phyloP scores from a whole-genome alignment of 306 rosid genomes.

The Cyamopsis tetragonoloba region DNA sequence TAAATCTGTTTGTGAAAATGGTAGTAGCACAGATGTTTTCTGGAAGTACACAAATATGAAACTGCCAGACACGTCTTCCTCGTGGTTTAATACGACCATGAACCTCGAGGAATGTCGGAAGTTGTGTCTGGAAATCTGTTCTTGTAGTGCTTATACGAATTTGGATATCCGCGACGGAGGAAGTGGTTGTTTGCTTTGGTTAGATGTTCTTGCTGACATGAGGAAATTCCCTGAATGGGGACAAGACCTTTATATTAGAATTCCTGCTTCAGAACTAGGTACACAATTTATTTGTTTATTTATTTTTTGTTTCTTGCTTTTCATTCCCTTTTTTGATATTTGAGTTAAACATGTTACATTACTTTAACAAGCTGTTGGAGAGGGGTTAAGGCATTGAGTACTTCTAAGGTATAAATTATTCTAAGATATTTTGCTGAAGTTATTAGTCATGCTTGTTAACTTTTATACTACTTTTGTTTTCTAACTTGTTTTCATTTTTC shows the following conservation, averaged over 20 bases:
- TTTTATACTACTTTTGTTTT: too few relatives aligned
- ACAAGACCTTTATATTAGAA: conserved; percentile 2
- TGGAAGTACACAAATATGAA: neutral
- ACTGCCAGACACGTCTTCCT: conserved; percentile 29
- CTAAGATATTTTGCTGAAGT: too few relatives aligned
- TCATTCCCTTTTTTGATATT: too few relatives aligned
- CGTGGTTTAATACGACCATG: conserved; percentile 2
- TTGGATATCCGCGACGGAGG: neutral
- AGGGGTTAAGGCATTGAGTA: too few relatives aligned
- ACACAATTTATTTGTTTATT: neutral
- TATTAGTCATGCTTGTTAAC: too few relatives aligned
- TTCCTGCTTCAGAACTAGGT: conserved; percentile 1
- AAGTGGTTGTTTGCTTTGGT: conserved; percentile 37
- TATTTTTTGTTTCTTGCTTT: too few relatives aligned
- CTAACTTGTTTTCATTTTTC: too few relatives aligned
- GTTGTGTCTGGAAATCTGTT: conserved; percentile 21
- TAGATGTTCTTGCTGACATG: conserved; percentile 14
- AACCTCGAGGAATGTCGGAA: conserved; percentile 12
- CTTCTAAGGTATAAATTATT: too few relatives aligned
- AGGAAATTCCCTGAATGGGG: neutral
- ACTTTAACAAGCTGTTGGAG: too few relatives aligned
- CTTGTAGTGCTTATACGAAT: conserved; percentile 18
- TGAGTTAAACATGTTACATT: too few relatives aligned
- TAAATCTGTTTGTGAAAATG: neutral
- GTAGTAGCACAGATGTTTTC: neutral